phyloP scores from a whole-genome alignment of 2,329 filamentous ascomycete genomes.

The Colletotrichum sp. region DNA sequence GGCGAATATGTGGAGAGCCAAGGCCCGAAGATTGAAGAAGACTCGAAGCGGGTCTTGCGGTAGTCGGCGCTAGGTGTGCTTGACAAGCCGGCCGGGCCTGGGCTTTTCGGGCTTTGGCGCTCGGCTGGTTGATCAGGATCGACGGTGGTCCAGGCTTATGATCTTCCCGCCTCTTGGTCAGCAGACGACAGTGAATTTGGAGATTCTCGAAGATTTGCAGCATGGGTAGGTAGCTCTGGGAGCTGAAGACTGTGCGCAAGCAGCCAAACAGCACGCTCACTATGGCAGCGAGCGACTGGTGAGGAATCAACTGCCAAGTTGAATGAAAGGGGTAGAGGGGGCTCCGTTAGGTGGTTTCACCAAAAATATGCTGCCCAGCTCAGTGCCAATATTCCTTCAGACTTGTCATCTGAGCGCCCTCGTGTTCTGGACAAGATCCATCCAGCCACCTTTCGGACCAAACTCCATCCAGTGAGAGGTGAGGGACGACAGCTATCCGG shows the following conservation, averaged over 20 bases:
- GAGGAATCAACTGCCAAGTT: neutral
- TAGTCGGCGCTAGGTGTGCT: neutral
- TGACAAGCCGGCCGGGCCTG: conserved; percentile 3
- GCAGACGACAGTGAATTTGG: neutral
- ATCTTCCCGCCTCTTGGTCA: conserved; percentile 6
- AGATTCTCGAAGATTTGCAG: neutral
- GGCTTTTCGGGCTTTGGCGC: neutral
- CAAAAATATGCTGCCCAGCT: neutral
- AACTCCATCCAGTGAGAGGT: neutral
- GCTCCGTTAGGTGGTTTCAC: conserved; percentile 11
- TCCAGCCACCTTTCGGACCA: neutral
- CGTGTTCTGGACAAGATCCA: neutral
- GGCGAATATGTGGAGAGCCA: neutral
- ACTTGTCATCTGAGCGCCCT: conserved; percentile 12
- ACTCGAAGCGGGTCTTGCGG: neutral
- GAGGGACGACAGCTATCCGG: neutral
- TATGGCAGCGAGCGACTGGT: neutral
- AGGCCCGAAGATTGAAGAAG: neutral
- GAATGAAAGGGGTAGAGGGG: conserved; percentile 7
- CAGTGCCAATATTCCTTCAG: neutral
- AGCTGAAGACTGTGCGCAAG: neutral
- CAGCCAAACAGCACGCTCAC: neutral
- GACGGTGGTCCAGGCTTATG: neutral
- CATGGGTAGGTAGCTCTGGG: neutral
- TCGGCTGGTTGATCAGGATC: neutral